Conservation (phyloP, 257 asterid genomes). For the Solanum neorickii region DNA sequence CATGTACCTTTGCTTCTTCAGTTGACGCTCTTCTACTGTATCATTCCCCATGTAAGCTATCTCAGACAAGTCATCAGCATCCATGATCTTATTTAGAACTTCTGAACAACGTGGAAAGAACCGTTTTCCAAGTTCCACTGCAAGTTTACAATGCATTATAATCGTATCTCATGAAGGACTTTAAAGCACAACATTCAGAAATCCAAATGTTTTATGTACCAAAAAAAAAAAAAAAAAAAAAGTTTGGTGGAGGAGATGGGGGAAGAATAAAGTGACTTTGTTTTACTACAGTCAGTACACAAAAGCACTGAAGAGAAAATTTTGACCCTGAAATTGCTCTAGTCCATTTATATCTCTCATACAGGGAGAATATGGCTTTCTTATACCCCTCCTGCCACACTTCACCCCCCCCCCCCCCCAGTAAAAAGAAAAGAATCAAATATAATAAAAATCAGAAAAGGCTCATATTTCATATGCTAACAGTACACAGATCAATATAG, state of each 20-base stretch:
- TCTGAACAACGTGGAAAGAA: constrained; percentile 92
- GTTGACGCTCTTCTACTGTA: constrained; percentile 37
- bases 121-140: constrained; percentile 96
- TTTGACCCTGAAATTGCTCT: background rate
- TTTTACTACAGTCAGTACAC: background rate
- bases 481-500: background rate
- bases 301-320: background rate
- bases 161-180: background rate
- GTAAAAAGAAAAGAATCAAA: background rate
- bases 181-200: background rate
- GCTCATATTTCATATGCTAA: background rate
- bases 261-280: background rate
- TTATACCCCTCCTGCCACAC: background rate
- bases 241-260: background rate
- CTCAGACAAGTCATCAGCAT: constrained; percentile 67
- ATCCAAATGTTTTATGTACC: background rate
- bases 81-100: constrained; percentile 77
- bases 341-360: background rate
- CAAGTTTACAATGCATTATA: background rate
- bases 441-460: background rate
- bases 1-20: constrained; percentile 55
- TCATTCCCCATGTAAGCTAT: constrained; percentile 51
- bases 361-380: background rate
- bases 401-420: background rate
- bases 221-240: background rate